Conservation (phyloP, 2,329 filamentous ascomycete genomes). For the Amauroascus niger region DNA sequence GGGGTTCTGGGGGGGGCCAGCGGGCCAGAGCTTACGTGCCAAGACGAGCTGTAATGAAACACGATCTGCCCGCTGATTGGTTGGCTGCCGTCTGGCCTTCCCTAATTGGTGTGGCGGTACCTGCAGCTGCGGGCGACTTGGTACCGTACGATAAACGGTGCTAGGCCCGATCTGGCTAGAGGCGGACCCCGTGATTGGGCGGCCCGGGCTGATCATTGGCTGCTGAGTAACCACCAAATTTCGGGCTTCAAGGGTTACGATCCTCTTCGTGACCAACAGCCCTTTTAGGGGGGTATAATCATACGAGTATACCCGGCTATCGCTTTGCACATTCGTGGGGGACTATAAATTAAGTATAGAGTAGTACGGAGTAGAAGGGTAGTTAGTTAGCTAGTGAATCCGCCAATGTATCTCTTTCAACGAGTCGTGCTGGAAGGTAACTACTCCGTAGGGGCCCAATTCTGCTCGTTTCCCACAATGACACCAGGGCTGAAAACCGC, state of each 20-base stretch:
- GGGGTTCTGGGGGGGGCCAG: neutral
- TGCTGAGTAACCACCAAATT: neutral
- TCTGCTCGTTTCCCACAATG: neutral
- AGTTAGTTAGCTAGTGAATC: too few species aligned
- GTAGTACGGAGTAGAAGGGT: too few species aligned
- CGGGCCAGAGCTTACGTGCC: neutral
- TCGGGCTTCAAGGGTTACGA: neutral
- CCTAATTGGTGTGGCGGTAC: conserved; percentile 5
- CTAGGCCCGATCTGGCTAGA: conserved; percentile 1
- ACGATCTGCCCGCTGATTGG: conserved; percentile 7
- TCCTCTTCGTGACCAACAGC: neutral
- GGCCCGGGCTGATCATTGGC: neutral
- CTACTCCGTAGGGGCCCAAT: too few species aligned
- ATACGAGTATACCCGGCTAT: too few species aligned
- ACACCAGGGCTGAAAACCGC: neutral
- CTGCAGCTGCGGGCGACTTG: conserved; percentile 5
- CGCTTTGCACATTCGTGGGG: too few species aligned
- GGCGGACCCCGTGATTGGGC: neutral
- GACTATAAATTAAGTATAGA: too few species aligned
- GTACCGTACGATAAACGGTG: neutral
- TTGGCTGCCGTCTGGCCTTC: neutral
- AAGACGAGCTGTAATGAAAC: conserved; percentile 11
- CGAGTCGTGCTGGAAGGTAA: too few species aligned
- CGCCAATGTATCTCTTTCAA: too few species aligned
- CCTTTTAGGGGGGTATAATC: too few species aligned